Base-by-base conservation (phyloP, 108 stramenopile species). In the Chaetoceros muelleri region DNA sequence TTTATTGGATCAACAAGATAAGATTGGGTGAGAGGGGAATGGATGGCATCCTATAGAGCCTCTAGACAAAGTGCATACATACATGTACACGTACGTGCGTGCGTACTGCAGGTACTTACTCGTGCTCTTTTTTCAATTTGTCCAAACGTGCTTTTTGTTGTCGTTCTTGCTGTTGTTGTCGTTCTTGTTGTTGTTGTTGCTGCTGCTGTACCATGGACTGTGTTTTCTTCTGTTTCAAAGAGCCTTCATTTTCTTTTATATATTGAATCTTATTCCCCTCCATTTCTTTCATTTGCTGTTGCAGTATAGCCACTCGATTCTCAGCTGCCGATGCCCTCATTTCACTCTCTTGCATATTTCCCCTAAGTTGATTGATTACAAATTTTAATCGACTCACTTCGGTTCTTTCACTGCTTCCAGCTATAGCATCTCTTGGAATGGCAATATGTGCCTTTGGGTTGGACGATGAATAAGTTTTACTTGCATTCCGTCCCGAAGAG, bases 271-370 rank as follows among this genome's bases (percentile, higher is more conserved):
- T 40, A 13, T 40, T 13, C n/a, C n/a, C 13, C n/a, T 49, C 22
- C 48, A 24, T 7, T 24, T 23, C 13, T 24, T n/a, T 7, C 3
- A 49, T 21, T 24, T 49, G 22, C 48, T 49, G 3, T 24, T 49
- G 48, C 7, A 49, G 18, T 18, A 49, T 49, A 7, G 48, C 48
- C n/a, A 49, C 48, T 7, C 48, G 48, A 21, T 24, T 49, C n/a
- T 49, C 48, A 24, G 48, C 48, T 7, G 48, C 48, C n/a, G 48
- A 16, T 7, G 48, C 48, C 7, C 48, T 21, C 48, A 49, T 21
- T 24, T 49, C 48, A 24, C 13, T 16, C n/a, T 49, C 48, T 24
- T 23, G 22, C 48, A 49, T 49, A 18, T 49, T 49, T 21, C 48
- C 48, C 48, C n/a, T 49, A 5, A 49, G 7, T 24, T 49, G 48